Evolutionary conservation across 495 filamentous ascomycete genomes (phyloP), one percentile per base, ranked within the genome.

Genomic region (Friedmanniomyces simplex): DNA sequence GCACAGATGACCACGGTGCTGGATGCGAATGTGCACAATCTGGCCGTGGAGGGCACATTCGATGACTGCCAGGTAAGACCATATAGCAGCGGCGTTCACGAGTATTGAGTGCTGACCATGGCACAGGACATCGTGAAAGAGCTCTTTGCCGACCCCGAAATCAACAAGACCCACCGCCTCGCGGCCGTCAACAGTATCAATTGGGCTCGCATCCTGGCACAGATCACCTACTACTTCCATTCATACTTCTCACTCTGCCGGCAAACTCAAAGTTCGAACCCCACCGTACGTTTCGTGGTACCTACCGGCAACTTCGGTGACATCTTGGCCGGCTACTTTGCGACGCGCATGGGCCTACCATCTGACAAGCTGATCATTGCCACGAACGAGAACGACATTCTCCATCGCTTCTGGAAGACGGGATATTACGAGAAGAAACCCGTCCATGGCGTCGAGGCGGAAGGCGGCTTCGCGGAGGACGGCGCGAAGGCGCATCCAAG

Each of bases 221-320:
- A 98, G 72, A 96, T 88, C 30, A 84, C 84, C 41, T 97, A 93
- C 76, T 96, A 93, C 75, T 91, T 91, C 75, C 74, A 88, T 67
- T 79, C 91, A 1, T 97, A 96, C 77, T 91, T 95, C 72, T 74
- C 82, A 13, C 79, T 98, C 34, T 73, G 73, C 16, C 76, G 76
- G 12, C 68, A 79, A 4, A 41, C 42, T n/a, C 71, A 76, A 36
- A 67, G 79, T 1, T 74, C 65, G 25, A 64, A 63, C 37, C 63
- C 74, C 54, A 82, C 82, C 61, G 74, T 96, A 54, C 81, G 88
- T 46, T 90, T 87, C 64, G 86, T 91, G 10, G 84, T 88, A 0
- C 93, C 93, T 1, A 88, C 89, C 1, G 91, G 93, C 13, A 97
- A 98, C 77, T 98, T 98, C 68, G 91, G 91, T n/a, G 84, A 97